Evolutionary conservation across 495 filamentous ascomycete genomes (phyloP), one percentile per base, ranked within the genome.

Genomic region (Rhizodiscina lignyota): DNA sequence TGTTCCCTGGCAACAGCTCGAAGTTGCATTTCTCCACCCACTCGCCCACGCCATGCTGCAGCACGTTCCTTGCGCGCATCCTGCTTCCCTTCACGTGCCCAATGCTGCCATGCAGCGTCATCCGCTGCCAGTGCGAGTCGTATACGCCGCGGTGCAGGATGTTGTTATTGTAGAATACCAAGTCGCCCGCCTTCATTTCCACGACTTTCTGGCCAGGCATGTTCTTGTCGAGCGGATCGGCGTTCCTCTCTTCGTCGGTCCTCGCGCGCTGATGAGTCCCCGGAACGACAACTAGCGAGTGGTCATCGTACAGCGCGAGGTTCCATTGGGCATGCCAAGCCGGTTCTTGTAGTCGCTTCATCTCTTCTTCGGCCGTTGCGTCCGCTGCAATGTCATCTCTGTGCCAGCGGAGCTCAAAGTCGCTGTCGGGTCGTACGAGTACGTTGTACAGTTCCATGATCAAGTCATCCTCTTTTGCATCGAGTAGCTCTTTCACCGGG

Each of bases 91-190:
- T 55, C 29, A 64, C 67, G 52, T 72, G 57, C 6, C 82, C 81
- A 27, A 91, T 61, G 47, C 75, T 77, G n/a, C 81, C 83, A 62
- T 91, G 82, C 56, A 86, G 47, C 47, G 82, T 91, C 59, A 80
- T 59, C 40, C 83, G 54, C 53, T 78, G 74, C 10, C 32, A 36
- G 35, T 59, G 64, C 3, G 39, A 49, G 44, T 55, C 48, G 47
- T 91, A 91, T n/a, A 76, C 68, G 0, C 79, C 83, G 1, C 82
- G 64, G 38, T 91, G 83, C 50, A 87, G 40, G 35, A 91, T 87
- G 56, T 91, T 86, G 41, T 83, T 86, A 55, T 91, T 70, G 50
- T 91, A 87, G 48, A 91, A 91, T 23, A 79, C 77, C 5, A 76
- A 64, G 52, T 87, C 82, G 0, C 82, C 83, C 0, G 79, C 60